Percentiles rank a stretch among this genome's conserved stretches.
phyloP scores from a whole-genome alignment of 2,329 filamentous ascomycete species.

The Alternaria arbusti region DNA sequence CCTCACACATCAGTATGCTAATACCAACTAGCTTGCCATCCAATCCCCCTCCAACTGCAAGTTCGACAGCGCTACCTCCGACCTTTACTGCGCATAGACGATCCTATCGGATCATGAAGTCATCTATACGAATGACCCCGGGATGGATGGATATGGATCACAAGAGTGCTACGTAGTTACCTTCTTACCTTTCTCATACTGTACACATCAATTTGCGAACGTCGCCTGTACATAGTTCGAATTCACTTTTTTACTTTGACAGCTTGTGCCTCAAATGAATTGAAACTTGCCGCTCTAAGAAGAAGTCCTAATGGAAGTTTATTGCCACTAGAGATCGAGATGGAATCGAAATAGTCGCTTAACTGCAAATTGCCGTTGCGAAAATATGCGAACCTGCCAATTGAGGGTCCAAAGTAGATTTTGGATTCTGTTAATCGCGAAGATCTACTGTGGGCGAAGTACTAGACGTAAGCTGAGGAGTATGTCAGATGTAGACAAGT shows the following conservation, averaged over 20 bases:
- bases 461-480: no score
- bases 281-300: no score
- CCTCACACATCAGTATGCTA: background rate
- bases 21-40: background rate
- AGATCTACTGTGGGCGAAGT: no score
- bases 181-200: background rate
- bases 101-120: background rate
- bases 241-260: background rate
- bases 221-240: background rate
- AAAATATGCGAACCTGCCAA: no score
- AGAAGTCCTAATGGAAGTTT: no score
- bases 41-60: background rate
- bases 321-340: no score
- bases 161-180: background rate
- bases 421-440: no score
- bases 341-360: no score
- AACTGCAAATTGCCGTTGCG: no score
- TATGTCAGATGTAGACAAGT: no score
- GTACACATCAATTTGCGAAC: background rate
- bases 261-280: background rate
- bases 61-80: background rate
- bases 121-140: background rate
- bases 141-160: background rate
- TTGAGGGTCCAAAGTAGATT: no score
- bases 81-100: background rate